A percentile compares a stretch with the other conserved stretches of the same genome.
These are phyloP conservation scores for Phytophthora sojae DNA, from an alignment of 352 stramenopile species.

Conservation along the genomic window DNA sequence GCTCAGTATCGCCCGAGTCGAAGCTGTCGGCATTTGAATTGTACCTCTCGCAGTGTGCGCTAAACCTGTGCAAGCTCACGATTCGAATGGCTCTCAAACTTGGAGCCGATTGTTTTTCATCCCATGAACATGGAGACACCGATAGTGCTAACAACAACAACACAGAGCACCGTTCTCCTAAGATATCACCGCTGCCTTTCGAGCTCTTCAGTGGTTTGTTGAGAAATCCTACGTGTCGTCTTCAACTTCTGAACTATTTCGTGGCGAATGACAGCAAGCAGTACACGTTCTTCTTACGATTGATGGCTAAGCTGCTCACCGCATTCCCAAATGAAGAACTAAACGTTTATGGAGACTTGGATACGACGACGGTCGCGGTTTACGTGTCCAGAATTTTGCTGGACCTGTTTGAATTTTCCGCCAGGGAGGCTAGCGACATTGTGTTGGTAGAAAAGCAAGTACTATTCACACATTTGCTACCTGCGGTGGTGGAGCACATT, in stretches of 20 bases:
- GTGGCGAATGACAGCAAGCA: conserved; percentile 64
- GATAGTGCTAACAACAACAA: conserved; percentile 25
- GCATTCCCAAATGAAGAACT: conserved; percentile 58
- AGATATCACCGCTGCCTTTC: conserved; percentile 60
- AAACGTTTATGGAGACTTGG: conserved; percentile 14
- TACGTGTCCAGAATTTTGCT: conserved; percentile 57
- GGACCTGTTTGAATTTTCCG: conserved; percentile 52
- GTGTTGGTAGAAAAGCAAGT: conserved; percentile 51
- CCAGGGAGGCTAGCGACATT: conserved; percentile 47
- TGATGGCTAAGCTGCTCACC: conserved; percentile 71
- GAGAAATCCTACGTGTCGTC: conserved; percentile 53
- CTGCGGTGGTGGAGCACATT: conserved; percentile 48
- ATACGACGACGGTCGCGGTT: conserved; percentile 34
- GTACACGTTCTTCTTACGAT: conserved; percentile 71
- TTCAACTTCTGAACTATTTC: conserved; percentile 68
- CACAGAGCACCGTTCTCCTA: conserved; percentile 18
- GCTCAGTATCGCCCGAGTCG: conserved; percentile 5
- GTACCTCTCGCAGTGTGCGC: conserved; percentile 68
- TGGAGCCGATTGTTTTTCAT: conserved; percentile 67
- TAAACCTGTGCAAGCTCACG: conserved; percentile 62
- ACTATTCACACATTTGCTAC: conserved; percentile 64
- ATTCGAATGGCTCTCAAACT: conserved; percentile 77
- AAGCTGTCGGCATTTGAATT: conserved; percentile 41
- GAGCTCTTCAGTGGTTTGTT: conserved; percentile 58
- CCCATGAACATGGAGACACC: conserved; percentile 34